These are phyloP conservation scores for Lentinus tigrinus DNA, from an alignment of 768 basidiomycete genomes.

Conservation along the genomic window DNA sequence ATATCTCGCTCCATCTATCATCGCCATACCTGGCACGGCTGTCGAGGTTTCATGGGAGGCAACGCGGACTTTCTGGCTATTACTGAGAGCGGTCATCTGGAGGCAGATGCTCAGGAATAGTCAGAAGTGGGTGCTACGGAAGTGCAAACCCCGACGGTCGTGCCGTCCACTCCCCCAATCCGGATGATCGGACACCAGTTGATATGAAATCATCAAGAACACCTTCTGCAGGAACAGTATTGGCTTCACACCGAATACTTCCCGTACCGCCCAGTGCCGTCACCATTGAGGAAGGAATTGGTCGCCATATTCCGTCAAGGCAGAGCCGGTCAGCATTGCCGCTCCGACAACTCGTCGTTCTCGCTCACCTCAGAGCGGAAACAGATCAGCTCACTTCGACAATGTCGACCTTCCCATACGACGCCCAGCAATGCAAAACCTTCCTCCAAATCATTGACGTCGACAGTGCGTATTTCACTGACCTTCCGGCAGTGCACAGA, in stretches of 20 bases:
- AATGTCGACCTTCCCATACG: conserved; percentile 26
- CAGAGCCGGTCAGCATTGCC: conserved; percentile 16
- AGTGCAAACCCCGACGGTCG: background rate
- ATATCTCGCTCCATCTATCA: background rate
- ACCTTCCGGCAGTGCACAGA: background rate
- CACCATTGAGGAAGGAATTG: conserved; percentile 6
- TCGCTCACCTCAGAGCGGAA: background rate
- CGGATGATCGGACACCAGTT: background rate
- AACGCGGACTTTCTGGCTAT: background rate
- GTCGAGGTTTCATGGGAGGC: background rate
- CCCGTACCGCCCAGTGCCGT: conserved; percentile 20
- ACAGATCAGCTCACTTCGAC: conserved; percentile 27
- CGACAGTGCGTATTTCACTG: conserved; percentile 4
- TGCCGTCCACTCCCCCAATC: background rate
- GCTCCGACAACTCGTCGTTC: background rate
- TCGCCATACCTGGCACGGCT: background rate
- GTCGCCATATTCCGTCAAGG: conserved; percentile 22
- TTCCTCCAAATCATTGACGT: conserved; percentile 16
- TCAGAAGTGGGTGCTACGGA: no score
- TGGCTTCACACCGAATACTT: conserved; percentile 30
- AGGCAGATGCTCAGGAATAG: background rate
- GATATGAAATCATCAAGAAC: conserved; percentile 2
- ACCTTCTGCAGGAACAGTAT: conserved; percentile 24
- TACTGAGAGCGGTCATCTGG: background rate
- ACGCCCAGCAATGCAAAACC: conserved; percentile 19